Conservation (phyloP, 768 basidiomycete genomes). For the Phlebiopsis gigantea region DNA sequence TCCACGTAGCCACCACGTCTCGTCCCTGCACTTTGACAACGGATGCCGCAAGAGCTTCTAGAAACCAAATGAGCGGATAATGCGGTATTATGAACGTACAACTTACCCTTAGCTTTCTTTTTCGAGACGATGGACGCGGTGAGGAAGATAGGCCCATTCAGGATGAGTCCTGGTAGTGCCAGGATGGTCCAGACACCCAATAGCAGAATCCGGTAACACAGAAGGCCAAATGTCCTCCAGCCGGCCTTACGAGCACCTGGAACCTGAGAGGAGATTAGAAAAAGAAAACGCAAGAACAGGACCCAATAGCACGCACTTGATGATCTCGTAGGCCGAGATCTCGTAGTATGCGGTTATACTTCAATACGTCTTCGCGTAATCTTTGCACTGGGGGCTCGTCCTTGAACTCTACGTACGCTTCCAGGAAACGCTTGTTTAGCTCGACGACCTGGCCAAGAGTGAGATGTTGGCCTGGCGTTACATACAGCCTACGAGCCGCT, state of each 20-base stretch:
- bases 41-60: constrained; percentile 94
- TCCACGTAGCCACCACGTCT: constrained; percentile 95
- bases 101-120: constrained; percentile 78
- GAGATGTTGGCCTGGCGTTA: constrained; percentile 87
- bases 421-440: constrained; percentile 84
- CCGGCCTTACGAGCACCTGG: constrained; percentile 78
- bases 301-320: constrained; percentile 46
- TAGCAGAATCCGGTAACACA: constrained; percentile 76
- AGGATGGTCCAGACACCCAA: constrained; percentile 76
- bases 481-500: constrained; percentile 88
- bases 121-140: constrained; percentile 84
- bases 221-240: constrained; percentile 80
- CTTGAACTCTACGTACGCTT: constrained; percentile 88
- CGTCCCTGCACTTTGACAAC: constrained; percentile 89
- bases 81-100: background rate
- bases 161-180: constrained; percentile 83
- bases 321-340: constrained; percentile 92
- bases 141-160: constrained; percentile 92
- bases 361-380: constrained; percentile 70
- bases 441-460: constrained; percentile 94
- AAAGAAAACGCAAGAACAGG: background rate
- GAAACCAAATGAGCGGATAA: background rate
- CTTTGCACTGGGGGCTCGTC: constrained; percentile 85
- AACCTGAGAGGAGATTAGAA: constrained; percentile 31
- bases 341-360: constrained; percentile 82